Percentiles rank a stretch among this genome's conserved stretches.
Evolutionary conservation across 345 rosid species (phyloP).

Genomic region (Lepidium sativum): DNA sequence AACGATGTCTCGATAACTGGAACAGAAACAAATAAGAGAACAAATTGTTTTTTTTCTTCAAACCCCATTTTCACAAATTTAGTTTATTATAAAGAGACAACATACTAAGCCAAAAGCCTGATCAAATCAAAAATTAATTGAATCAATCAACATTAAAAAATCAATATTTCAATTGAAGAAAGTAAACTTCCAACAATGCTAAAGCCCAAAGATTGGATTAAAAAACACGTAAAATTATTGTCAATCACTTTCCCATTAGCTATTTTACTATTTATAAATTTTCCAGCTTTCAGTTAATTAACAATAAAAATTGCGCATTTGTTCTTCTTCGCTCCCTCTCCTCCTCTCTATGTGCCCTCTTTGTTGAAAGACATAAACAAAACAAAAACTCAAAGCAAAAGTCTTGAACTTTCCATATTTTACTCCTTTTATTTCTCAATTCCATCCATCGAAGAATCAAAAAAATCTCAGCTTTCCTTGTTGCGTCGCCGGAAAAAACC

Average conservation of each 20-base stretch:
- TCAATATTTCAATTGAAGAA: not conserved
- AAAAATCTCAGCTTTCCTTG: not conserved
- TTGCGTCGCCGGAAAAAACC: not conserved
- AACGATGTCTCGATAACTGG: too few relatives aligned
- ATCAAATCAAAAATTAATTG: not conserved
- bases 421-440: not conserved
- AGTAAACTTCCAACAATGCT: conserved; percentile 14
- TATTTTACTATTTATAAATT: not conserved
- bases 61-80: not conserved
- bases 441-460: not conserved
- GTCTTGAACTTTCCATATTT: not conserved
- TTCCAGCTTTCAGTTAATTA: conserved; percentile 18
- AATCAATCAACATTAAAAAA: not conserved
- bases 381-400: not conserved
- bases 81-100: not conserved
- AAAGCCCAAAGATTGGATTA: conserved; percentile 6
- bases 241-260: conserved; percentile 26
- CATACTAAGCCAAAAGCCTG: not conserved
- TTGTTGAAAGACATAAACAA: not conserved
- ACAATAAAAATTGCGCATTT: conserved; percentile 16
- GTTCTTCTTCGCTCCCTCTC: conserved; percentile 20
- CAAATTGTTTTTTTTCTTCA: too few relatives aligned
- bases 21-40: too few relatives aligned
- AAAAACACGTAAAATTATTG: not conserved
- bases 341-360: conserved; percentile 20